These are phyloP conservation scores for Fusarium tanahbumbuense DNA, from an alignment of 2,329 filamentous ascomycete species.

Conservation along the genomic window DNA sequence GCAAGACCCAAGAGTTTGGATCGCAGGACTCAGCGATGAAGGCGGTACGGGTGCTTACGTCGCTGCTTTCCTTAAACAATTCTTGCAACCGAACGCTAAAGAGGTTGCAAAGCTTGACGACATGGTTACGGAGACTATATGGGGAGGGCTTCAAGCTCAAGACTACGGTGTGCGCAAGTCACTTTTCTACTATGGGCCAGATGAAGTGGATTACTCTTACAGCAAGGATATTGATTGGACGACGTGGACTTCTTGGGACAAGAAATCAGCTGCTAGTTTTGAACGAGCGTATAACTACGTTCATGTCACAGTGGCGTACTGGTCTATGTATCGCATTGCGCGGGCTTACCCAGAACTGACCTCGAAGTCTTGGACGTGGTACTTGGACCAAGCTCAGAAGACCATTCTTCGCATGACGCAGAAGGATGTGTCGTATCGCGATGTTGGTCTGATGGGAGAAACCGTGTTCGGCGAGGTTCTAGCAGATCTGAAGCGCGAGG, in stretches of 20 bases:
- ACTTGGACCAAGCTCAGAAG: constrained; percentile 64
- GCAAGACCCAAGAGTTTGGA: constrained; percentile 65
- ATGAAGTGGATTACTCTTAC: constrained; percentile 58
- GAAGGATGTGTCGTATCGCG: constrained; percentile 56
- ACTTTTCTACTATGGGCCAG: constrained; percentile 67
- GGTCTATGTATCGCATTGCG: constrained; percentile 67
- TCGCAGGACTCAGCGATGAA: constrained; percentile 70
- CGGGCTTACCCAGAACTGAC: constrained; percentile 60
- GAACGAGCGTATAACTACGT: constrained; percentile 70
- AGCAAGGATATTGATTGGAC: constrained; percentile 58
- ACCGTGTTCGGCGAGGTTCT: constrained; percentile 67
- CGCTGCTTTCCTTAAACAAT: constrained; percentile 66
- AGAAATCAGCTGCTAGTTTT: constrained; percentile 56
- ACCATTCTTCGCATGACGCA: constrained; percentile 58
- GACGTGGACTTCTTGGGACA: constrained; percentile 64
- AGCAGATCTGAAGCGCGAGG: constrained; percentile 62
- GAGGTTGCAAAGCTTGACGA: constrained; percentile 65
- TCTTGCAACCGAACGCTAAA: constrained; percentile 58
- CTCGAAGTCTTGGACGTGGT: constrained; percentile 63
- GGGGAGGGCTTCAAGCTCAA: constrained; percentile 59
- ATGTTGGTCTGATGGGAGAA: constrained; percentile 69
- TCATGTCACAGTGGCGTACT: constrained; percentile 66
- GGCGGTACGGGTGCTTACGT: constrained; percentile 67
- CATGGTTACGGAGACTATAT: constrained; percentile 64
- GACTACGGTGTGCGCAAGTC: constrained; percentile 65